Conservation (phyloP, 192 early-diverging fungal species). For the Linnemannia schmuckeri region DNA sequence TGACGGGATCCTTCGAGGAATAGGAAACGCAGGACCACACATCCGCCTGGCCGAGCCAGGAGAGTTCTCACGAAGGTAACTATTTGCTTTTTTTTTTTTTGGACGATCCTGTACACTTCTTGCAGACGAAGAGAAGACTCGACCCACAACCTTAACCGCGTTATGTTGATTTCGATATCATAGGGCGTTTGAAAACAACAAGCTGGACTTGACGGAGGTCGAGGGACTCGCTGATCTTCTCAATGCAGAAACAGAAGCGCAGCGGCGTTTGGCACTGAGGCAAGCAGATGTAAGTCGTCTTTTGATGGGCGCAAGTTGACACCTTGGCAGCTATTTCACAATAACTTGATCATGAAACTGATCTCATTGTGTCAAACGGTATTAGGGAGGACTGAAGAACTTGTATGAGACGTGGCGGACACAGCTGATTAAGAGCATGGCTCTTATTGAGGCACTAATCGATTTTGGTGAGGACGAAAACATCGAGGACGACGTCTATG, state of each 20-base stretch:
- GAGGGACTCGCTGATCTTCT: constrained; percentile 82
- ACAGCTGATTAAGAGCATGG: constrained; percentile 69
- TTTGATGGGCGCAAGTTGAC: not conserved
- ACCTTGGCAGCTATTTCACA: not conserved
- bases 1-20: constrained; percentile 64
- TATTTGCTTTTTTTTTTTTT: not conserved
- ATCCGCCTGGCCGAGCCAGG: constrained; percentile 80
- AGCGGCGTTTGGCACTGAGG: constrained; percentile 73
- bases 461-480: constrained; percentile 88
- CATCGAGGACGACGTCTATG: constrained; percentile 77
- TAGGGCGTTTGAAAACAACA: constrained; percentile 81
- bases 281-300: constrained; percentile 68
- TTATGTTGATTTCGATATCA: not conserved
- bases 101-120: not conserved
- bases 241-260: constrained; percentile 85
- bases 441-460: constrained; percentile 76
- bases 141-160: not conserved
- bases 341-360: not conserved
- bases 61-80: constrained; percentile 79
- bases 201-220: constrained; percentile 77
- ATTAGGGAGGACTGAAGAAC: constrained; percentile 69
- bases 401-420: constrained; percentile 76
- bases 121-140: not conserved
- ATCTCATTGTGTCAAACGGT: not conserved
- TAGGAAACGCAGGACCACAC: constrained; percentile 53